Evolutionary conservation across 129 eudicot species (phyloP), one percentile per base, ranked within the genome.

Genomic region (Logfia minima): DNA sequence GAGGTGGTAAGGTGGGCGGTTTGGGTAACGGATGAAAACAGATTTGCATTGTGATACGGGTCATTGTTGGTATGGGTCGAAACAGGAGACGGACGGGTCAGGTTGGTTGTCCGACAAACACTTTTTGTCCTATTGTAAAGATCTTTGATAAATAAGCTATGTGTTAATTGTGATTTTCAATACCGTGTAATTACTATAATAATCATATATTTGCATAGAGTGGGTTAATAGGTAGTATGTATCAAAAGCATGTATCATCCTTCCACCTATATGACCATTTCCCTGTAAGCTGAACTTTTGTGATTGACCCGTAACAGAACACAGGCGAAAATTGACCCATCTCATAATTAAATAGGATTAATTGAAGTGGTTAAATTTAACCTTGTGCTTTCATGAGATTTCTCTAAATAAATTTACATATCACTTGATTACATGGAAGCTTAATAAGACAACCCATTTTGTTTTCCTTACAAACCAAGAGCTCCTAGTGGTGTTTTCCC

Each of bases 401-500:
- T 84, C 79, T 83, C 91, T 84, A 83, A 73, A 83, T 70, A 74
- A 81, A 83, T 73, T 69, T 80, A 84, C 77, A 79, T 80, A 70
- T 81, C 80, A 85, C 85, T 70, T 77, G 71, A 70, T 70, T n/a
- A 65, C 58, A 70, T 53, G 39, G 70, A 68, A 74, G 70, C 80
- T 74, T 74, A 37, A 74, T 22, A 80, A 66, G 14, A 73, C 63
- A 80, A 80, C 58, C 72, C 66, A 4, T 43, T 76, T 70, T 71
- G n/a, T 23, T 29, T 8, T 60, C 71, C 60, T 90, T 87, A 93
- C 90, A 91, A 83, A 22, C 93, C 97, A 76, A 94, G 91, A 78
- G 92, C 97, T 23, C 98, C 97, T 58, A 93, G 93, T 81, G 98
- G 98, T 68, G 98, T 91, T 79, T 93, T 93, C 74, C 98, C 98